Percentiles rank a stretch among this genome's conserved stretches.
Evolutionary conservation across 441 rosid genomes (phyloP).

Genomic region (Rhodomyrtus psidioides): DNA sequence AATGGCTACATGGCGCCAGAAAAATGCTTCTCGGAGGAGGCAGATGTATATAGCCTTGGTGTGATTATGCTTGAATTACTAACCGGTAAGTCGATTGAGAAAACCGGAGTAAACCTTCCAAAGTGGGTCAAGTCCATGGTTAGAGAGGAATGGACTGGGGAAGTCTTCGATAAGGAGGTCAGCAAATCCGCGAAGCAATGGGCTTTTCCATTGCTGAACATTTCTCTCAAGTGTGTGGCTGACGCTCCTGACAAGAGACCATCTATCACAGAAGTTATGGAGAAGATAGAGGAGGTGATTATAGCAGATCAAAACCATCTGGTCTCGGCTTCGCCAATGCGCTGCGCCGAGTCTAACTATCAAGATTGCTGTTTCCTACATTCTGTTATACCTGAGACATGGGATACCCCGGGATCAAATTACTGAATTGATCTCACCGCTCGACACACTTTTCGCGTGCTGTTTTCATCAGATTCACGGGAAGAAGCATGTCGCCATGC

Average conservation of each 20-base stretch:
- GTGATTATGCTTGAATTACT: constrained; percentile 43
- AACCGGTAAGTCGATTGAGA: constrained; percentile 44
- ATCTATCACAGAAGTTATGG: constrained; percentile 25
- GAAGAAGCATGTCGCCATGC: background rate
- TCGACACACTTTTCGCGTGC: background rate
- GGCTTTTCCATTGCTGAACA: constrained; percentile 47
- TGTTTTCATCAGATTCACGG: background rate
- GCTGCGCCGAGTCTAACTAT: constrained; percentile 20
- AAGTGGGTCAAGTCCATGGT: constrained; percentile 58
- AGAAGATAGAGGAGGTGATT: constrained; percentile 35
- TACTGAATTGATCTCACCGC: constrained; percentile 1
- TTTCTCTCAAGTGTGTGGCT: constrained; percentile 41
- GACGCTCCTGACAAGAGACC: constrained; percentile 33
- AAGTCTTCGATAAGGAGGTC: constrained; percentile 54
- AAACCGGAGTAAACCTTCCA: constrained; percentile 42
- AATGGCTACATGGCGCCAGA: constrained; percentile 39
- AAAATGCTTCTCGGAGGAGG: constrained; percentile 28
- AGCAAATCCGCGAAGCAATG: constrained; percentile 24
- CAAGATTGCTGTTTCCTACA: constrained; percentile 35
- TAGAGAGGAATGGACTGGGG: constrained; percentile 69
- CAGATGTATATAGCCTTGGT: constrained; percentile 47
- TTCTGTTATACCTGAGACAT: constrained; percentile 37
- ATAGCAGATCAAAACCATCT: constrained; percentile 19
- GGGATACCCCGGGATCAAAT: constrained; percentile 51
- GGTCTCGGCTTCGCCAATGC: constrained; percentile 12